A percentile compares a stretch with the other conserved stretches of the same genome.
These are phyloP conservation scores for Malassezia psittaci DNA, from an alignment of 1,284 basidiomycete species.

Conservation along the genomic window DNA sequence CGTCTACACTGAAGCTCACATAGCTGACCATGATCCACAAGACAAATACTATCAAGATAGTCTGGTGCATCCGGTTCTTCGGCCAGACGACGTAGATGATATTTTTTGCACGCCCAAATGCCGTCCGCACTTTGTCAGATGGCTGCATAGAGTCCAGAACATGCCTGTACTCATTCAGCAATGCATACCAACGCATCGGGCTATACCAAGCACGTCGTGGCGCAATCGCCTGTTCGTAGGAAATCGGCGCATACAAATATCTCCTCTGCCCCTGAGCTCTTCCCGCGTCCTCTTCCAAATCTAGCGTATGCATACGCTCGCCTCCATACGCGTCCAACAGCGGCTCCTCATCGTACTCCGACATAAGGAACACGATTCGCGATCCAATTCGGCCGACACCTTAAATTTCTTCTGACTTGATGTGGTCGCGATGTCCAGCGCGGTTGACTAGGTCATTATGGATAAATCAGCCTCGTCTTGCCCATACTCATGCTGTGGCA, in stretches of 20 bases:
- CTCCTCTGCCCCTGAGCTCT: neutral
- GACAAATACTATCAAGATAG: constrained; percentile 7
- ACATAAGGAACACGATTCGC: neutral
- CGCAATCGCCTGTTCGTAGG: constrained; percentile 15
- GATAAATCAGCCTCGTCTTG: too few species aligned
- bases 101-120: neutral
- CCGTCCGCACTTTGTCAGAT: neutral
- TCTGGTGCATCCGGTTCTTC: constrained; percentile 16
- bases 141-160: constrained; percentile 10
- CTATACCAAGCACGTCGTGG: constrained; percentile 9
- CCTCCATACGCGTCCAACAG: constrained; percentile 1
- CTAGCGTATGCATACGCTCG: constrained; percentile 1
- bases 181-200: constrained; percentile 6
- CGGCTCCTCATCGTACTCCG: constrained; percentile 6
- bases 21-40: constrained; percentile 14
- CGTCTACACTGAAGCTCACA: constrained; percentile 6
- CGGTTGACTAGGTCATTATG: neutral
- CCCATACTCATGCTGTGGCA: neutral
- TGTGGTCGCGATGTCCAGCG: constrained; percentile 1
- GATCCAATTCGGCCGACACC: neutral
- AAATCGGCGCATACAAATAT: constrained; percentile 16
- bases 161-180: constrained; percentile 4
- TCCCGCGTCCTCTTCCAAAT: constrained; percentile 3
- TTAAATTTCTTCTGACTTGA: neutral
- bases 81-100: constrained; percentile 1